Conservation (phyloP, 371 early-diverging fungal species). For the Batkoa obscura region DNA sequence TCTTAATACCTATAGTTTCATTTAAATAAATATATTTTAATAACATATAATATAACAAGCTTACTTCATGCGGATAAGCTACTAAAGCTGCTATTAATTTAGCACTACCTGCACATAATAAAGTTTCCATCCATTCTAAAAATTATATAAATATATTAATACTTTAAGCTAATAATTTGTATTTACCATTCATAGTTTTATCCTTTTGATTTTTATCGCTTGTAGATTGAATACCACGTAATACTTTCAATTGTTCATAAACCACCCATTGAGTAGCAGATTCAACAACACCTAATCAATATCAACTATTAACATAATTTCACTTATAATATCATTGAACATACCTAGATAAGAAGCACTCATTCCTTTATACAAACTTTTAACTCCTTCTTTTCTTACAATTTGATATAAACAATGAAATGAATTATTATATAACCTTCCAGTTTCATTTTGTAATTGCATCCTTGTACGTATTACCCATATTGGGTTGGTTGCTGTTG, state of each 20-base stretch:
- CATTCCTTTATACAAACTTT: constrained; percentile 74
- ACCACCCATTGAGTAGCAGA: constrained; percentile 85
- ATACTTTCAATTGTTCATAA: constrained; percentile 75
- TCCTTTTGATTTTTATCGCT: neutral
- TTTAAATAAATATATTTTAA: neutral
- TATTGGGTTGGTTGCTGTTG: constrained; percentile 79
- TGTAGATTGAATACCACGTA: neutral
- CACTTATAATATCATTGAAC: neutral
- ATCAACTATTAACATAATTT: neutral
- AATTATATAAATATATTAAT: neutral
- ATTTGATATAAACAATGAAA: constrained; percentile 50
- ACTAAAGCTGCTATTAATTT: constrained; percentile 74
- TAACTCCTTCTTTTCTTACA: constrained; percentile 54
- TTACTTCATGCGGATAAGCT: constrained; percentile 75
- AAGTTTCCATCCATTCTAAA: constrained; percentile 47
- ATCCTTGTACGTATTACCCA: constrained; percentile 93
- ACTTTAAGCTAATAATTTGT: constrained; percentile 9
- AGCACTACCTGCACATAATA: constrained; percentile 65
- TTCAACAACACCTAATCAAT: constrained; percentile 47
- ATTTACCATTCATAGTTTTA: neutral
- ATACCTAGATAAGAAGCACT: constrained; percentile 62
- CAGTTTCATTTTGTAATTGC: constrained; percentile 45
- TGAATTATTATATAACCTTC: constrained; percentile 42
- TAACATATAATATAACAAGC: constrained; percentile 5
- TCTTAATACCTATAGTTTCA: constrained; percentile 27